Conservation (phyloP, 768 basidiomycete species). For the Phanerochaete carnosa region DNA sequence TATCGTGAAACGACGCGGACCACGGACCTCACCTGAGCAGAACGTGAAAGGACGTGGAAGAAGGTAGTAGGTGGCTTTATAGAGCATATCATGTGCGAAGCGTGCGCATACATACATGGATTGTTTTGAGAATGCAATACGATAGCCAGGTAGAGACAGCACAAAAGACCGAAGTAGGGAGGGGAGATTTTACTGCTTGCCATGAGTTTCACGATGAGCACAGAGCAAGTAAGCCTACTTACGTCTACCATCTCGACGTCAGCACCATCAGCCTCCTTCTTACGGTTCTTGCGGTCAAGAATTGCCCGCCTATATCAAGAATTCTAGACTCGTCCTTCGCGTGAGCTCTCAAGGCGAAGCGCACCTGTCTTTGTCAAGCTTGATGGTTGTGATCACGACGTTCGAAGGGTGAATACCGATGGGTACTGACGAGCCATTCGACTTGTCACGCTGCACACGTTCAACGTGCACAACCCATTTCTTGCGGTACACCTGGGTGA, state of each 20-base stretch:
- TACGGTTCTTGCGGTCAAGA: slow-evolving; percentile 81
- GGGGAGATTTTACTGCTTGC: slow-evolving; percentile 10
- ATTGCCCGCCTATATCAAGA: slow-evolving; percentile 63
- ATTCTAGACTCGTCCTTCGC: not conserved
- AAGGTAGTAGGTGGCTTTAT: slow-evolving; percentile 29
- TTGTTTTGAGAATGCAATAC: slow-evolving; percentile 44
- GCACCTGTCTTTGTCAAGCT: slow-evolving; percentile 88
- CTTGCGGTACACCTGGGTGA: slow-evolving; percentile 97
- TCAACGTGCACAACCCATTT: slow-evolving; percentile 99
- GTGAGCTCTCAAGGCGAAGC: too few species aligned
- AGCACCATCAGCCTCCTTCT: slow-evolving; percentile 48
- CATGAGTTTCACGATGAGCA: slow-evolving; percentile 6
- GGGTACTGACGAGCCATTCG: slow-evolving; percentile 89
- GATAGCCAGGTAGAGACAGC: slow-evolving; percentile 20
- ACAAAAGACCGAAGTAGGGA: slow-evolving; percentile 34
- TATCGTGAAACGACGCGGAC: not conserved
- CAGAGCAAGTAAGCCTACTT: slow-evolving; percentile 29
- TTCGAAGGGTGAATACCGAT: slow-evolving; percentile 97
- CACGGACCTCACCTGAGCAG: slow-evolving; percentile 6
- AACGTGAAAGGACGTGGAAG: slow-evolving; percentile 6
- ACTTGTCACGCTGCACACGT: slow-evolving; percentile 96
- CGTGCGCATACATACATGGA: slow-evolving; percentile 64
- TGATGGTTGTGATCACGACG: slow-evolving; percentile 89
- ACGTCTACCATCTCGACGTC: slow-evolving; percentile 80
- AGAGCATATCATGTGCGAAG: slow-evolving; percentile 52